Evolutionary conservation across 2,329 filamentous ascomycete genomes (phyloP).

Genomic region (Paracoccidioides brasiliensis): DNA sequence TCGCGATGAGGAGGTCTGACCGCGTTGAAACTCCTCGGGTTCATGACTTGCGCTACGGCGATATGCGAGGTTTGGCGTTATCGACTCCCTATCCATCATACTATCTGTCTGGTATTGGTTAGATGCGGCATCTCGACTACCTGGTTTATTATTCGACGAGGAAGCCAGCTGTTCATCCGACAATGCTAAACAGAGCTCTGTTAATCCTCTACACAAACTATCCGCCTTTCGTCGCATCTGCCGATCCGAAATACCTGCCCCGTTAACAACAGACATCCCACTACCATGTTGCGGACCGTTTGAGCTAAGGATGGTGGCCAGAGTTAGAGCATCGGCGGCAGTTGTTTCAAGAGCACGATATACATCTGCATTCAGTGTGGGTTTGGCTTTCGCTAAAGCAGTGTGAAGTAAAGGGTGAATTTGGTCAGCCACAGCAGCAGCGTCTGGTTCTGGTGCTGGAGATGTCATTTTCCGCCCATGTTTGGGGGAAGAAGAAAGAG

Average conservation of each 20-base stretch:
- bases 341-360: conserved; percentile 70
- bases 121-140: conserved; percentile 17
- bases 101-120: conserved; percentile 14
- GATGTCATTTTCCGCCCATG: conserved; percentile 43
- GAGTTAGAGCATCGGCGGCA: conserved; percentile 63
- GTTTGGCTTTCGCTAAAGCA: conserved; percentile 65
- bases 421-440: conserved; percentile 38
- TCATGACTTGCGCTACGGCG: conserved; percentile 29
- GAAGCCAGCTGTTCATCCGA: conserved; percentile 42
- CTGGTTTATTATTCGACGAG: conserved; percentile 16
- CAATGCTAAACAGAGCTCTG: conserved; percentile 79
- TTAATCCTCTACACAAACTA: conserved; percentile 81
- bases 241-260: conserved; percentile 49
- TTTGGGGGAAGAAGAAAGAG: conserved; percentile 79
- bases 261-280: conserved; percentile 25
- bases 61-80: conserved; percentile 19
- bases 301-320: conserved; percentile 66
- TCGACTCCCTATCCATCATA: conserved; percentile 15
- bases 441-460: conserved; percentile 19
- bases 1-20: conserved; percentile 15
- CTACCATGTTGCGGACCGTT: conserved; percentile 47
- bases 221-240: conserved; percentile 84
- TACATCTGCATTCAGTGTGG: conserved; percentile 54
- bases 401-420: conserved; percentile 67
- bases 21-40: conserved; percentile 19